phyloP scores from a whole-genome alignment of 805 yeast genomes.

The Huiozyma naganishii region DNA sequence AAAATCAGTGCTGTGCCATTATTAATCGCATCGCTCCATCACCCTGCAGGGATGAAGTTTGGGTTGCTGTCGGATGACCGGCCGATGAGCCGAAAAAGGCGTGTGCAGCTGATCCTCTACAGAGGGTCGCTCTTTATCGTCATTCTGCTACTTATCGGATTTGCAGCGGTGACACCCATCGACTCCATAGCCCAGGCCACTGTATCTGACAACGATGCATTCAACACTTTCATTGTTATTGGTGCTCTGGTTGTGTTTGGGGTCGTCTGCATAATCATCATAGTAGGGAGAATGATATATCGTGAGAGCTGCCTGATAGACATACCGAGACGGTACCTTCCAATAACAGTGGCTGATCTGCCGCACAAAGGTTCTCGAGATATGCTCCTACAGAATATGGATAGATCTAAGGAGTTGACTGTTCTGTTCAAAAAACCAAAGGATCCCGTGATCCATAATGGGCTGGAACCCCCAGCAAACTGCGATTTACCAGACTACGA shows the following conservation, averaged over 20 bases:
- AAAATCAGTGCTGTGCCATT: too few relatives aligned
- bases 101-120: constrained; percentile 8
- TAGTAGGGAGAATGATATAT: constrained; percentile 48
- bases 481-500: neutral
- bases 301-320: constrained; percentile 52
- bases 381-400: constrained; percentile 32
- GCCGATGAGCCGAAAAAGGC: neutral
- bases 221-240: constrained; percentile 73
- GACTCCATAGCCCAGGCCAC: constrained; percentile 62
- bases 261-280: constrained; percentile 38
- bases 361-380: constrained; percentile 35
- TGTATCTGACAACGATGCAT: constrained; percentile 46
- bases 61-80: too few relatives aligned
- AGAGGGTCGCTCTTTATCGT: constrained; percentile 10
- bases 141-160: constrained; percentile 37
- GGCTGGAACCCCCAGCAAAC: constrained; percentile 36
- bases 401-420: constrained; percentile 34
- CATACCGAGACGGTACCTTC: constrained; percentile 71
- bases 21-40: too few relatives aligned
- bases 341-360: constrained; percentile 50
- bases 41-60: too few relatives aligned
- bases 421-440: constrained; percentile 32
- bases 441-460: constrained; percentile 38
- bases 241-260: constrained; percentile 56
- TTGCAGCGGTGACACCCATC: constrained; percentile 63